Conservation (phyloP, 2,329 filamentous ascomycete genomes). For the Erysiphe pulchra region DNA sequence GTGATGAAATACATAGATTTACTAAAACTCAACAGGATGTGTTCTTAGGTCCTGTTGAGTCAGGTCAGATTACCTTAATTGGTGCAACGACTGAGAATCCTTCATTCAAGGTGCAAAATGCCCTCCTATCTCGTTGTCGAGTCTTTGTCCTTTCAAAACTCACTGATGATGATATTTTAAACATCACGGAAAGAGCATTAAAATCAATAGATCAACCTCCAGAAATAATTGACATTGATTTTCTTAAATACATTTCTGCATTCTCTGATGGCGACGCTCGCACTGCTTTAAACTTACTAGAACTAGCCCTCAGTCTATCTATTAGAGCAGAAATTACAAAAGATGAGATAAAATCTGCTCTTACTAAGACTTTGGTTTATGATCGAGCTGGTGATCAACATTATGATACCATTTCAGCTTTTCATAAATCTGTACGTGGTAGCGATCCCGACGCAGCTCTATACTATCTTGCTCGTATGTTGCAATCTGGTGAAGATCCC, state of each 20-base stretch:
- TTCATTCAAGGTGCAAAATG: conserved; percentile 74
- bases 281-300: conserved; percentile 75
- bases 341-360: conserved; percentile 49
- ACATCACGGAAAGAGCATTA: conserved; percentile 55
- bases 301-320: conserved; percentile 61
- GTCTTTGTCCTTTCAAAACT: conserved; percentile 71
- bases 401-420: conserved; percentile 91
- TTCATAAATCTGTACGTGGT: conserved; percentile 86
- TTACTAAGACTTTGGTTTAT: conserved; percentile 86
- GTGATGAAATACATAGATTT: conserved; percentile 45
- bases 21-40: conserved; percentile 77
- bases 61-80: conserved; percentile 71
- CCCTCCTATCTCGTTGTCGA: conserved; percentile 66
- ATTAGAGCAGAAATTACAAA: conserved; percentile 38
- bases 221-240: conserved; percentile 45
- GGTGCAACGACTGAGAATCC: conserved; percentile 95
- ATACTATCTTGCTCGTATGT: conserved; percentile 90
- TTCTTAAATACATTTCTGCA: conserved; percentile 57
- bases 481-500: conserved; percentile 82
- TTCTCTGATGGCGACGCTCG: conserved; percentile 86
- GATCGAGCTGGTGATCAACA: conserved; percentile 89
- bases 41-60: conserved; percentile 78
- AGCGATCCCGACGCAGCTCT: conserved; percentile 66
- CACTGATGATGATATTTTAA: conserved; percentile 39
- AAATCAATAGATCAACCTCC: conserved; percentile 26